Conservation (phyloP, 1,139 yeast genomes). For the Candida neerlandica region DNA sequence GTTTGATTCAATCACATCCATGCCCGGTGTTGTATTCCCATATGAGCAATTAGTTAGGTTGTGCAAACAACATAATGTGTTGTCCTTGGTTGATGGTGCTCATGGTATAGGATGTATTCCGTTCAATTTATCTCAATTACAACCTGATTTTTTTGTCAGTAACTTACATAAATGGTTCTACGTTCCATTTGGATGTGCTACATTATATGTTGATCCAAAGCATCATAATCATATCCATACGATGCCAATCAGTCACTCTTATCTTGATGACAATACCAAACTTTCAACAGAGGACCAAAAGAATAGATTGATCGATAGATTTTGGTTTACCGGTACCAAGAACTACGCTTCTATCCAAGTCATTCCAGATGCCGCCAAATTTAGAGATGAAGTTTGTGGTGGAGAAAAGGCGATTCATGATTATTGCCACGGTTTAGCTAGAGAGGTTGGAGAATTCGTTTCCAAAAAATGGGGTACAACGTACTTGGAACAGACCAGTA, state of each 20-base stretch:
- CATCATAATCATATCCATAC: conserved; percentile 58
- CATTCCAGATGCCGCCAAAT: conserved; percentile 47
- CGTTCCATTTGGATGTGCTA: conserved; percentile 61
- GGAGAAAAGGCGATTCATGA: conserved; percentile 56
- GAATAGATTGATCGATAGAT: conserved; percentile 40
- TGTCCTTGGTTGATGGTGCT: conserved; percentile 72
- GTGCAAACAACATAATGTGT: conserved; percentile 48
- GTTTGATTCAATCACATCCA: conserved; percentile 64
- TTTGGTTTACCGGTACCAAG: conserved; percentile 40
- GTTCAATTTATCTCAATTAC: conserved; percentile 37
- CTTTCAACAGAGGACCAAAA: conserved; percentile 25
- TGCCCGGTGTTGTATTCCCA: conserved; percentile 67
- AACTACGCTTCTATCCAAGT: conserved; percentile 29
- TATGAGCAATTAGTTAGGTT: conserved; percentile 50
- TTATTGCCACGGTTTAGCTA: conserved; percentile 51
- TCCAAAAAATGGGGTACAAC: conserved; percentile 41
- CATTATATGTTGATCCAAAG: conserved; percentile 57
- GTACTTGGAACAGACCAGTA: conserved; percentile 36
- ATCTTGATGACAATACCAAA: conserved; percentile 22
- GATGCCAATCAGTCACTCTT: conserved; percentile 57
- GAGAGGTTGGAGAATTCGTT: conserved; percentile 40
- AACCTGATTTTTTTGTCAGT: conserved; percentile 65
- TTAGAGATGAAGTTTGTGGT: conserved; percentile 57
- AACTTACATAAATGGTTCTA: conserved; percentile 74
- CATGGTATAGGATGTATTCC: conserved; percentile 62